Evolutionary conservation across 176 grass and related monocot genomes (phyloP).

Genomic region (Sorghum bicolor): Sorghum_bicolor_NCBIv3 NC_012870.2:77828501-77829000

Average conservation of each 20-base stretch:
- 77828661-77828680: background rate
- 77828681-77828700: background rate
- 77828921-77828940: slow-evolving; percentile 26
- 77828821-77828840: background rate
- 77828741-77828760: background rate
- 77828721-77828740: background rate
- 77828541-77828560: background rate
- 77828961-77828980: background rate
- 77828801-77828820: background rate
- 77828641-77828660: background rate
- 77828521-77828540: background rate
- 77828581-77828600: background rate
- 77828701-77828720: background rate
- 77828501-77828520: background rate
- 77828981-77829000: background rate
- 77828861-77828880: slow-evolving; percentile 15
- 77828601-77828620: background rate
- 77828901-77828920: slow-evolving; percentile 27
- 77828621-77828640: background rate
- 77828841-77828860: background rate
- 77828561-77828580: background rate
- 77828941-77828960: background rate
- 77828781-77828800: background rate
- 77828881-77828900: slow-evolving; percentile 4
- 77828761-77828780: background rate